Conservation (phyloP, 768 basidiomycete species). For the Termitomyces sp. region DNA sequence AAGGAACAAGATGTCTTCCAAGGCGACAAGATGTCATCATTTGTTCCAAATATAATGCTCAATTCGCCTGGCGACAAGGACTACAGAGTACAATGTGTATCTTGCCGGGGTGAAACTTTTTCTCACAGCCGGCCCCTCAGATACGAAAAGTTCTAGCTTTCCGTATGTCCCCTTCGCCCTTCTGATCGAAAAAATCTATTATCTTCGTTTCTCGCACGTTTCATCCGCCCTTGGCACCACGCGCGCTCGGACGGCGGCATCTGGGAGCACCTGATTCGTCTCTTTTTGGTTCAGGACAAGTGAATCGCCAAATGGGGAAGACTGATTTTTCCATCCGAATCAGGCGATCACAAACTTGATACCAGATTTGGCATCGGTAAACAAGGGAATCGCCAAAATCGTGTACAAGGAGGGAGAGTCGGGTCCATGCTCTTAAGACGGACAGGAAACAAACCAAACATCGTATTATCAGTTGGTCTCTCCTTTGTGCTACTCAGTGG, state of each 20-base stretch:
- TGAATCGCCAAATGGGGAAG: slow-evolving; percentile 26
- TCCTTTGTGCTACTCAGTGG: slow-evolving; percentile 25
- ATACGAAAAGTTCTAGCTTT: neutral
- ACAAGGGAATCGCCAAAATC: slow-evolving; percentile 42
- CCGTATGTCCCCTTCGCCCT: slow-evolving; percentile 1
- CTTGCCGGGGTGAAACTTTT: neutral
- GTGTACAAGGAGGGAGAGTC: slow-evolving; percentile 29
- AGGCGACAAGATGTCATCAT: neutral
- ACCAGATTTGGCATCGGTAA: slow-evolving; percentile 18
- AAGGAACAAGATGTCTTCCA: neutral
- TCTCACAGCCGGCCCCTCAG: slow-evolving; percentile 3
- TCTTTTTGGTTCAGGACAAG: slow-evolving; percentile 24
- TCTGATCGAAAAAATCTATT: slow-evolving; percentile 6
- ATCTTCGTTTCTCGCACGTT: slow-evolving; percentile 2
- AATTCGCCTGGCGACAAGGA: neutral
- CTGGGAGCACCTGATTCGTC: slow-evolving; percentile 18
- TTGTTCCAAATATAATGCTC: neutral
- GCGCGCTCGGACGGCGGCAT: neutral
- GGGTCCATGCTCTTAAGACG: slow-evolving; percentile 34
- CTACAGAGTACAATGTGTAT: neutral
- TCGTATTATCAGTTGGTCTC: slow-evolving; percentile 24
- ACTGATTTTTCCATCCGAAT: slow-evolving; percentile 7
- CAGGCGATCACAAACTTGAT: slow-evolving; percentile 17
- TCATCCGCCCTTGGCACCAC: neutral
- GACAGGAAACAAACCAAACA: slow-evolving; percentile 10